Evolutionary conservation across 768 basidiomycete genomes (phyloP).

Genomic region (Mycena olivaceomarginata): DNA sequence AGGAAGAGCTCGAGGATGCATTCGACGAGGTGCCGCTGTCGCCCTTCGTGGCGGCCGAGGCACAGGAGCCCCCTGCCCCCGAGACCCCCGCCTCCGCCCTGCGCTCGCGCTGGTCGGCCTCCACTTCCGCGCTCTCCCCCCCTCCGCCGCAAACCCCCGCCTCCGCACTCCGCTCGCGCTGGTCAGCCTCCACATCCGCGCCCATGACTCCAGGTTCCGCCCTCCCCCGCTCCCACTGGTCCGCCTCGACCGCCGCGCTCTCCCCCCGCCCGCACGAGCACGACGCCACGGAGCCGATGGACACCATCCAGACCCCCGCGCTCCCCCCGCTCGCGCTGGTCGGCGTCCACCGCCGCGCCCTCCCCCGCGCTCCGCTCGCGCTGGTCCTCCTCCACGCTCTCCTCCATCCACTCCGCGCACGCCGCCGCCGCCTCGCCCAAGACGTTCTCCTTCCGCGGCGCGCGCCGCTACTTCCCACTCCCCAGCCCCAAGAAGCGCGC

Average conservation of each 20-base stretch:
- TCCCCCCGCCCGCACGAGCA: too few relatives aligned
- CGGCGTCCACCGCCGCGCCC: too few relatives aligned
- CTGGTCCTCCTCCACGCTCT: constrained; percentile 69
- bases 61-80: background rate
- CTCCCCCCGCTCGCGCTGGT: too few relatives aligned
- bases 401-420: constrained; percentile 51
- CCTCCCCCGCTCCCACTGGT: too few relatives aligned
- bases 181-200: constrained; percentile 62
- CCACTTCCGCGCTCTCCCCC: background rate
- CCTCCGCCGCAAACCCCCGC: background rate
- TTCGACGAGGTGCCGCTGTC: constrained; percentile 38
- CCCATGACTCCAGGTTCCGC: too few relatives aligned
- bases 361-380: constrained; percentile 60
- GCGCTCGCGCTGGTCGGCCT: background rate
- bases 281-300: too few relatives aligned
- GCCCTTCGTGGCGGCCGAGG: background rate
- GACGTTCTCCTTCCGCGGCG: constrained; percentile 40
- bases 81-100: background rate
- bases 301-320: too few relatives aligned
- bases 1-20: background rate
- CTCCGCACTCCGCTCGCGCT: constrained; percentile 61
- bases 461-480: constrained; percentile 48
- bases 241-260: too few relatives aligned
- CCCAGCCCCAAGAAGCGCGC: constrained; percentile 15
- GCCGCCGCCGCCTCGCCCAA: constrained; percentile 46